Conservation (phyloP, 2,329 filamentous ascomycete species). For the Alternaria panax region DNA sequence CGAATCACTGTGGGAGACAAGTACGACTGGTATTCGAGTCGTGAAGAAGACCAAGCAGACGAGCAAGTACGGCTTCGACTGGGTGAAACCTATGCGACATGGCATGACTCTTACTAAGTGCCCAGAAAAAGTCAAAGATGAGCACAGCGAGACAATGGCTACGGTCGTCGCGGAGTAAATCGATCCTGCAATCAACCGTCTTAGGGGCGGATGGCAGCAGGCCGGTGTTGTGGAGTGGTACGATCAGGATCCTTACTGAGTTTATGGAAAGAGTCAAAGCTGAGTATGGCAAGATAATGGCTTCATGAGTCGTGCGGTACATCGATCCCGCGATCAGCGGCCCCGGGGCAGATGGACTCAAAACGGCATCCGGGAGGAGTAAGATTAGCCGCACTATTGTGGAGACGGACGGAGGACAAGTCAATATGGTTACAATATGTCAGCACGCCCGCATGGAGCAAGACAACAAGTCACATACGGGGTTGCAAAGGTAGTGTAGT, state of each 20-base stretch:
- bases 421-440: neutral
- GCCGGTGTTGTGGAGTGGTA: too few species aligned
- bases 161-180: too few species aligned
- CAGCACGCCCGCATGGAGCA: neutral
- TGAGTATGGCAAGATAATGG: too few species aligned
- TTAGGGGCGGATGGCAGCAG: neutral
- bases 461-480: neutral
- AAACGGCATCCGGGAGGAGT: neutral
- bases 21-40: neutral
- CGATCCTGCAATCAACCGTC: too few species aligned
- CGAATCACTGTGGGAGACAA: neutral
- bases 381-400: too few species aligned
- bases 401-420: neutral
- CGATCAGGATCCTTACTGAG: rapidly evolving
- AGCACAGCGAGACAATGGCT: too few species aligned
- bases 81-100: neutral
- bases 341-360: neutral
- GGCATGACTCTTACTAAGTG: neutral
- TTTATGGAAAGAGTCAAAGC: too few species aligned
- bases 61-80: neutral
- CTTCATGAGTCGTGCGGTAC: too few species aligned
- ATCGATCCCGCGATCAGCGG: too few species aligned
- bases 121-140: too few species aligned
- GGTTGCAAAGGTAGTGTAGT: neutral
- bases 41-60: neutral